Conservation (phyloP, 148 eudicot species). For the Rhododendron henanense region DNA sequence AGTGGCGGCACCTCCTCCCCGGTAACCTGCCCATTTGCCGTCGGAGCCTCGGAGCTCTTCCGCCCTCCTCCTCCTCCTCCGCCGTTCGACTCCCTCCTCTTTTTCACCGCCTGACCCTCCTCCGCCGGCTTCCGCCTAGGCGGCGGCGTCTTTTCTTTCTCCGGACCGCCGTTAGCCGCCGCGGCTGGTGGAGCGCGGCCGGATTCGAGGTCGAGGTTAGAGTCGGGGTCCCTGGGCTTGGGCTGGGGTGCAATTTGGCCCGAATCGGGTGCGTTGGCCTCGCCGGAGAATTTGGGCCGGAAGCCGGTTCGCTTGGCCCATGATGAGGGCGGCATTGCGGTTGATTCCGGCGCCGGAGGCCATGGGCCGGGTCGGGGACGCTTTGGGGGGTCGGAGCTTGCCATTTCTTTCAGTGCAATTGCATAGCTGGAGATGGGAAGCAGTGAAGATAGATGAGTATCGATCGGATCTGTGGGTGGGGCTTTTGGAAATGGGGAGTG, state of each 20-base stretch:
- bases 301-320: background rate
- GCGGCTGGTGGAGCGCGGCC: constrained; percentile 42
- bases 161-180: constrained; percentile 25
- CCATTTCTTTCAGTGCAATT: background rate
- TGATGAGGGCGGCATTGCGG: constrained; percentile 44
- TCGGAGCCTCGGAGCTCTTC: constrained; percentile 22
- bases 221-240: constrained; percentile 9
- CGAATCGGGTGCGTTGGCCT: constrained; percentile 56
- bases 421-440: background rate
- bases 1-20: background rate
- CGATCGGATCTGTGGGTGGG: background rate
- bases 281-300: constrained; percentile 86
- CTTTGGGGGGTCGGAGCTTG: background rate
- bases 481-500: background rate
- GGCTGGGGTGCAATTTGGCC: constrained; percentile 39
- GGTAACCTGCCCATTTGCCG: constrained; percentile 26
- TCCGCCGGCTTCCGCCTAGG: constrained; percentile 8
- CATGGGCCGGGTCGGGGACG: constrained; percentile 54
- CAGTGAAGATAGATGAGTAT: background rate
- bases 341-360: constrained; percentile 64
- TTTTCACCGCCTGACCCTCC: constrained; percentile 39
- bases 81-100: constrained; percentile 40
- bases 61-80: constrained; percentile 12
- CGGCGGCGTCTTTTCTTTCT: constrained; percentile 9
- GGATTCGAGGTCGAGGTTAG: constrained; percentile 58